phyloP scores from a whole-genome alignment of 768 basidiomycete genomes.

The Tylopilus rubrobrunneus region DNA sequence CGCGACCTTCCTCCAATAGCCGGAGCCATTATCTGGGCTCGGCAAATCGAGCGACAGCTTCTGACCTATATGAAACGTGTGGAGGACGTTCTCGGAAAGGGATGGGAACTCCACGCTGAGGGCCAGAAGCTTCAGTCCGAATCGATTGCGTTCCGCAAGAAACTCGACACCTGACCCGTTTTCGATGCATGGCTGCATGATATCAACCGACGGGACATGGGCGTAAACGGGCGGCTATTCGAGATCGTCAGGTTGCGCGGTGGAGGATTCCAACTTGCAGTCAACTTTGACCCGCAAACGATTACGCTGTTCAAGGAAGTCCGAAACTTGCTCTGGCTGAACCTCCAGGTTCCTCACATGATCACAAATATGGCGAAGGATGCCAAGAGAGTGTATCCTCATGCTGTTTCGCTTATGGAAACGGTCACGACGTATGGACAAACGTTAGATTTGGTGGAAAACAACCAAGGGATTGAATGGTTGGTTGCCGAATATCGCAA shows the following conservation, averaged over 20 bases:
- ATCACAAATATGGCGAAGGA: constrained; percentile 98
- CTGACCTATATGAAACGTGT: constrained; percentile 98
- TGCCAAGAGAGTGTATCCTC: constrained; percentile 96
- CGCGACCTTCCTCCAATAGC: constrained; percentile 98
- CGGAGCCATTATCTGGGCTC: constrained; percentile 97
- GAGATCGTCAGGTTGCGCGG: constrained; percentile 79
- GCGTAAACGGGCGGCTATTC: constrained; percentile 86
- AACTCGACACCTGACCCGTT: constrained; percentile 90
- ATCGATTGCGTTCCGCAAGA: constrained; percentile 86
- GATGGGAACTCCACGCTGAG: constrained; percentile 99
- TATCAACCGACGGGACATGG: constrained; percentile 90
- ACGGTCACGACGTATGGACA: constrained; percentile 98
- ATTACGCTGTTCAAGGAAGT: constrained; percentile 99
- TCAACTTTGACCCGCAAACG: constrained; percentile 98
- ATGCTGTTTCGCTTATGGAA: constrained; percentile 98
- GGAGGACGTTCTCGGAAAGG: constrained; percentile 96
- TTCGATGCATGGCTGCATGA: constrained; percentile 97
- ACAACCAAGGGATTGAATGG: constrained; percentile 89
- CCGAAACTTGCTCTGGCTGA: constrained; percentile 91
- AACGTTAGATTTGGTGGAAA: constrained; percentile 87
- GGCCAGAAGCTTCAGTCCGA: constrained; percentile 96
- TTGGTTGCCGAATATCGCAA: constrained; percentile 93
- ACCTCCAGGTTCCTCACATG: constrained; percentile 92
- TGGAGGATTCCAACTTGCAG: constrained; percentile 80
- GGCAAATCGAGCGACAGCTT: constrained; percentile 97